Evolutionary conservation across 371 early-diverging fungal genomes (phyloP).

Genomic region (Zopfochytrium polystomum): DNA sequence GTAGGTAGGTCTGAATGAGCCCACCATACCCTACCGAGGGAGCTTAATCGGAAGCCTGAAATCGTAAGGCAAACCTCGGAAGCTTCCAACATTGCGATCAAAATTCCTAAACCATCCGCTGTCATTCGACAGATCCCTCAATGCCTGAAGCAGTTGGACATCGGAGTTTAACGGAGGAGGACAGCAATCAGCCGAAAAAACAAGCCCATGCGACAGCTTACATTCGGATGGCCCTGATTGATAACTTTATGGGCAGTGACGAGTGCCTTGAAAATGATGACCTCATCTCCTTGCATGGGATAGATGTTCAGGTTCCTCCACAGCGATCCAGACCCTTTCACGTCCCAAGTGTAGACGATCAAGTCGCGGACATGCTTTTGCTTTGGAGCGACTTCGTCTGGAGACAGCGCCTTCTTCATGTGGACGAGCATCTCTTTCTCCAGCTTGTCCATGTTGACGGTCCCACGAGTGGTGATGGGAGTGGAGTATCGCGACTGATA

Average conservation of each 20-base stretch:
- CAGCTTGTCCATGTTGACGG: constrained; percentile 52
- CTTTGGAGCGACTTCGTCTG: constrained; percentile 93
- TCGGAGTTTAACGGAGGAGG: neutral
- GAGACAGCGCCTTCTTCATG: constrained; percentile 86
- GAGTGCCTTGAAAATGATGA: constrained; percentile 92
- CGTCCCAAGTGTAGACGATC: constrained; percentile 94
- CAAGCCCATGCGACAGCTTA: constrained; percentile 12
- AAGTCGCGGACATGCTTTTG: constrained; percentile 91
- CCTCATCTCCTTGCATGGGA: constrained; percentile 86
- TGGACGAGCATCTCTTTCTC: constrained; percentile 82
- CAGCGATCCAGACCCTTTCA: constrained; percentile 78
- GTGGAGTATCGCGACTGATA: constrained; percentile 1
- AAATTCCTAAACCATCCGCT: constrained; percentile 44
- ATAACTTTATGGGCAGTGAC: constrained; percentile 94
- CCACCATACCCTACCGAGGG: constrained; percentile 70
- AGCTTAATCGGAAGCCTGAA: neutral
- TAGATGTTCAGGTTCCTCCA: constrained; percentile 84
- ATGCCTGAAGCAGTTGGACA: constrained; percentile 21
- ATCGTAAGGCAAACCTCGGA: constrained; percentile 17
- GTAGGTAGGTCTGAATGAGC: constrained; percentile 87
- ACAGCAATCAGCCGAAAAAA: neutral
- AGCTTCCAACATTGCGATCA: constrained; percentile 26
- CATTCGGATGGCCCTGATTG: constrained; percentile 81
- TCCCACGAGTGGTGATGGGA: neutral
- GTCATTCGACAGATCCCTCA: constrained; percentile 41